These are phyloP conservation scores for Arxiozyma heterogenica DNA, from an alignment of 1,139 yeast species.

Conservation along the genomic window DNA sequence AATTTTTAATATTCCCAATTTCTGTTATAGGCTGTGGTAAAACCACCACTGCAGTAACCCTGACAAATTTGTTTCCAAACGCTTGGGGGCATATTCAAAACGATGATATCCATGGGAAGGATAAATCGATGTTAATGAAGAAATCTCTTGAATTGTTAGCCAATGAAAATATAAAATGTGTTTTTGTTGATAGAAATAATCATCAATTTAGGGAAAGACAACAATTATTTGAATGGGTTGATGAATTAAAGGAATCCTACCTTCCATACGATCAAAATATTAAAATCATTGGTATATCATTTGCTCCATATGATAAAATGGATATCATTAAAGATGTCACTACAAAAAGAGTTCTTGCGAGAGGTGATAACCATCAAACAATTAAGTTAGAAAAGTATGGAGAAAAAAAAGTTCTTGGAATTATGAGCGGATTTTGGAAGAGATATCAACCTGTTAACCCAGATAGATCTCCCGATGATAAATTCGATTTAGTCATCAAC, in stretches of 20 bases:
- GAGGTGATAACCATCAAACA: slow-evolving; percentile 91
- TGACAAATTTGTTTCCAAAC: slow-evolving; percentile 44
- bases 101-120: slow-evolving; percentile 55
- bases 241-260: slow-evolving; percentile 33
- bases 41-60: slow-evolving; percentile 66
- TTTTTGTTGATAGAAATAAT: slow-evolving; percentile 77
- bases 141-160: slow-evolving; percentile 39
- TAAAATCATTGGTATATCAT: slow-evolving; percentile 61
- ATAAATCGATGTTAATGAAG: slow-evolving; percentile 44
- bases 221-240: slow-evolving; percentile 52
- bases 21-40: slow-evolving; percentile 96
- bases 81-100: slow-evolving; percentile 77
- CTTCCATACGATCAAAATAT: slow-evolving; percentile 33
- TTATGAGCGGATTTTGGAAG: slow-evolving; percentile 65
- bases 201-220: slow-evolving; percentile 62
- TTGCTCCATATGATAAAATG: slow-evolving; percentile 34
- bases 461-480: slow-evolving; percentile 47
- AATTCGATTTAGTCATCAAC: slow-evolving; percentile 57
- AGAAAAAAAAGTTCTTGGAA: slow-evolving; percentile 40
- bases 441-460: slow-evolving; percentile 56
- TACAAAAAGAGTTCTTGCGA: slow-evolving; percentile 43
- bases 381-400: slow-evolving; percentile 49
- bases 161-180: slow-evolving; percentile 36
- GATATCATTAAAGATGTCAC: slow-evolving; percentile 39
- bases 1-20: slow-evolving; percentile 66